Evolutionary conservation across 257 asterid species (phyloP).

Genomic region (Thymus mandschuricus): DNA sequence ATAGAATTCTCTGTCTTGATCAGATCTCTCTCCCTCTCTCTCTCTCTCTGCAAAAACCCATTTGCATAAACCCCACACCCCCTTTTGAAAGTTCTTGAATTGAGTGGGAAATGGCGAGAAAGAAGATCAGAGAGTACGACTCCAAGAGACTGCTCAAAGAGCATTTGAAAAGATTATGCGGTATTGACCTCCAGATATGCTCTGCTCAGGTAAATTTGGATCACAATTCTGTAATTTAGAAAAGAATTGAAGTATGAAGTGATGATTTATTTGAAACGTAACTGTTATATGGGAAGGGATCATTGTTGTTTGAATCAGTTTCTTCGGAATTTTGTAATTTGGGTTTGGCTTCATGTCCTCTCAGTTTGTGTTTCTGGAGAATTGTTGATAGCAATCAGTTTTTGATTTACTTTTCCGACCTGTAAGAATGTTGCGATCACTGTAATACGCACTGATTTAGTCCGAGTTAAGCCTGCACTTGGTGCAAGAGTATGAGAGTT

Average conservation of each 20-base stretch:
- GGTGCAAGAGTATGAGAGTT: slow-evolving; percentile 17
- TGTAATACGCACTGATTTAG: neutral
- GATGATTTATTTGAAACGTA: neutral
- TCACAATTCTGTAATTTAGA: neutral
- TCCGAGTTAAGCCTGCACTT: slow-evolving; percentile 1
- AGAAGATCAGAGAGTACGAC: slow-evolving; percentile 84
- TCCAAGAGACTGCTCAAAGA: slow-evolving; percentile 79
- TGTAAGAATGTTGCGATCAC: slow-evolving; percentile 19
- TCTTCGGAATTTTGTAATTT: neutral
- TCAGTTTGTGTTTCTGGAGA: neutral
- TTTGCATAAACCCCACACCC: neutral
- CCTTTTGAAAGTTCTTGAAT: slow-evolving; percentile 2
- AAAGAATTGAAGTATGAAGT: neutral
- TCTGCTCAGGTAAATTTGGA: slow-evolving; percentile 61
- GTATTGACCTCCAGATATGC: slow-evolving; percentile 70
- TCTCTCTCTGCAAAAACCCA: neutral
- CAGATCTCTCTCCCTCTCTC: slow-evolving; percentile 12
- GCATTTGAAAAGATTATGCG: slow-evolving; percentile 70
- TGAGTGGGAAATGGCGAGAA: slow-evolving; percentile 64
- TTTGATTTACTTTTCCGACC: neutral
- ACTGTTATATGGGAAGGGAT: neutral
- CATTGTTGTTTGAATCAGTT: neutral
- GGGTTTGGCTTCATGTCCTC: slow-evolving; percentile 3
- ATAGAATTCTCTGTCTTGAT: neutral
- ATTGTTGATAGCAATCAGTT: neutral